Base-by-base conservation (phyloP, 768 basidiomycete genomes). In the Boletus sensibilis region DNA sequence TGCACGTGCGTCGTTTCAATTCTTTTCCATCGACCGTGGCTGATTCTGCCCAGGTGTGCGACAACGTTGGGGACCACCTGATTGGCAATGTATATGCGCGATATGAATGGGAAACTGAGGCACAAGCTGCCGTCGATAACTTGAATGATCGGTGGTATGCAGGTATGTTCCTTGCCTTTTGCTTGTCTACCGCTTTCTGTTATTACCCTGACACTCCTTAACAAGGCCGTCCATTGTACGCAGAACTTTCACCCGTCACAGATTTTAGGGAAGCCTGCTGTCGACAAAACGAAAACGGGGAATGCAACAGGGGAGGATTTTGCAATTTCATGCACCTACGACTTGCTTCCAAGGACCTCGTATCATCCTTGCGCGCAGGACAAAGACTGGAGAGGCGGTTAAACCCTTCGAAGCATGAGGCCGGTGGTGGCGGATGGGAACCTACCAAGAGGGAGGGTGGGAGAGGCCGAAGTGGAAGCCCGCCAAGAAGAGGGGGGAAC, bases 231-330 rank as follows among this genome's bases (percentile, higher is more conserved):
- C 96, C 96, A 3, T 77, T 99, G 31, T 95, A 95, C 67, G 94
- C 93, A n/a, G 97, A 99, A 68, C 82, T 99, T 25, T 95, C 93
- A 2, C 97, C 97, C 13, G 97, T 99, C 18, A 98, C 95, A 29
- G 97, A 99, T 75, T 99, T 99, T 73, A 87, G 95, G 48, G 97
- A 99, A 75, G 95, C 95, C 0, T 99, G 97, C 70, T 99, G 97
- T 72, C 85, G 97, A 45, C 97, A 99, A 73, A 98, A 99, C 65
- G 97, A 99, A 72, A 90, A 98, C 64, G 97, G 97, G 9, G 92
- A 96, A 74, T 99, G 97, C 73, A 96, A 96, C 66, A 87, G 97
- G 41, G 97, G 96, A 31, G 94, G 94, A 3, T 98, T 97, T 77
- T 98, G 96, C 75, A 98, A 99, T 73, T 99, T 99, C 69, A 97